Evolutionary conservation across 2,329 filamentous ascomycete genomes (phyloP).

Genomic region (Ophiocordyceps camponoti-saundersi): DNA sequence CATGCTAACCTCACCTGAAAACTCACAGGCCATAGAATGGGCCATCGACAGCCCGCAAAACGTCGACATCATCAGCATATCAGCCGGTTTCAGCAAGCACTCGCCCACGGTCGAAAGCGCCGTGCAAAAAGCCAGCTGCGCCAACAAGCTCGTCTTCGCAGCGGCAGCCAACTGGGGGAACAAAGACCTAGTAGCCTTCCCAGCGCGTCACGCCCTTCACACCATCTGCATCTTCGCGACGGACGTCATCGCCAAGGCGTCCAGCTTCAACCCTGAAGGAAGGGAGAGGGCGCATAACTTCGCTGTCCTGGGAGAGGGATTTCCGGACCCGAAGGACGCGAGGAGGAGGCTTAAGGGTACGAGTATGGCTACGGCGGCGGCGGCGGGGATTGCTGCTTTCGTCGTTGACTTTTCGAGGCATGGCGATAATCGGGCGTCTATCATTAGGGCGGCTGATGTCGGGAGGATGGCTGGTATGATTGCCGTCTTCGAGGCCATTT

Average conservation of each 20-base stretch:
- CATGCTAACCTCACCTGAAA: no score
- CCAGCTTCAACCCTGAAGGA: background rate
- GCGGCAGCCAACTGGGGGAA: background rate
- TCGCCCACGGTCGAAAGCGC: background rate
- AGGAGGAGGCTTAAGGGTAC: background rate
- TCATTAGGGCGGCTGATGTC: background rate
- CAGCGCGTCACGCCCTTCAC: background rate
- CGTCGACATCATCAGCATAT: conserved; percentile 1
- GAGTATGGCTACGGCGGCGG: background rate
- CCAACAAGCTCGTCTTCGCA: conserved; percentile 1
- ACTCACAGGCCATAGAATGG: background rate
- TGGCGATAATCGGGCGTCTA: background rate
- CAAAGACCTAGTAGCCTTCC: background rate
- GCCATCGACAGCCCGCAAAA: background rate
- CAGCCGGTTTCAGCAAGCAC: background rate
- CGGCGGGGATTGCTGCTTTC: background rate
- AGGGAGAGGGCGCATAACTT: background rate
- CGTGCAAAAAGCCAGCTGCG: background rate
- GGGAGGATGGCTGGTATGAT: background rate
- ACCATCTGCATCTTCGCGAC: background rate
- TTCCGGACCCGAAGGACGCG: background rate
- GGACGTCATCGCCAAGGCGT: background rate
- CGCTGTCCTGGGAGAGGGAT: background rate
- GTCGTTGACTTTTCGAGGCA: conserved; percentile 1
- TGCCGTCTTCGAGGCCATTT: background rate